Conservation (phyloP, 2,329 filamentous ascomycete species). For the Atkinsonella texensis region DNA sequence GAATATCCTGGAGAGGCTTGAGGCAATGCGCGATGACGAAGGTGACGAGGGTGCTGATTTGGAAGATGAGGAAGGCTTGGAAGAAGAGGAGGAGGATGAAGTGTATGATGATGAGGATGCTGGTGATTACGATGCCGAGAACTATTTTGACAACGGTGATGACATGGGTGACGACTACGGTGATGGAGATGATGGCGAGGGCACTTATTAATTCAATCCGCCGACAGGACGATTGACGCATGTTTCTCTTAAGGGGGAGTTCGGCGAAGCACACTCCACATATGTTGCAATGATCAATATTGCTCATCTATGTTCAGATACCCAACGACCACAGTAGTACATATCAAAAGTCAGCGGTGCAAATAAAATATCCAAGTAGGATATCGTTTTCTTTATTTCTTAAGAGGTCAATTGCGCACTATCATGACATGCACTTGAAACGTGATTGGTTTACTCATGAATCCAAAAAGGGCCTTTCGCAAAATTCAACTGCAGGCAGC, state of each 20-base stretch:
- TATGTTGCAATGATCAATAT: neutral
- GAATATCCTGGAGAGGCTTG: constrained; percentile 32
- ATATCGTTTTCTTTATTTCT: neutral
- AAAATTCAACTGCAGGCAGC: neutral
- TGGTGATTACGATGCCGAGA: constrained; percentile 49
- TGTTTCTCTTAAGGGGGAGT: neutral
- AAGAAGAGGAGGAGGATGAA: constrained; percentile 36
- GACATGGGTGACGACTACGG: constrained; percentile 41
- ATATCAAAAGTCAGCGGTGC: neutral
- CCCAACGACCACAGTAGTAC: neutral
- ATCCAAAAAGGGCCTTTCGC: neutral
- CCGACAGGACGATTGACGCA: neutral
- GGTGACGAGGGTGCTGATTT: constrained; percentile 34
- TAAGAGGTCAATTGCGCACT: neutral
- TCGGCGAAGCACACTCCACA: neutral
- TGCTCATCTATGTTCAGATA: neutral
- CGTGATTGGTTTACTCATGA: neutral
- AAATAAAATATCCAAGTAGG: neutral
- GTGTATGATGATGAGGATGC: constrained; percentile 46
- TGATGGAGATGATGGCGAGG: constrained; percentile 38
- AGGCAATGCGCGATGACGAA: constrained; percentile 37
- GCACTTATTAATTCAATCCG: constrained; percentile 20
- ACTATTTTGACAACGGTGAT: constrained; percentile 47
- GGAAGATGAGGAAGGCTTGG: constrained; percentile 37
- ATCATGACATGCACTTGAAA: neutral